Base-by-base conservation (phyloP, 164 flowering plant genomes). In the Pachysandra terminalis region DNA sequence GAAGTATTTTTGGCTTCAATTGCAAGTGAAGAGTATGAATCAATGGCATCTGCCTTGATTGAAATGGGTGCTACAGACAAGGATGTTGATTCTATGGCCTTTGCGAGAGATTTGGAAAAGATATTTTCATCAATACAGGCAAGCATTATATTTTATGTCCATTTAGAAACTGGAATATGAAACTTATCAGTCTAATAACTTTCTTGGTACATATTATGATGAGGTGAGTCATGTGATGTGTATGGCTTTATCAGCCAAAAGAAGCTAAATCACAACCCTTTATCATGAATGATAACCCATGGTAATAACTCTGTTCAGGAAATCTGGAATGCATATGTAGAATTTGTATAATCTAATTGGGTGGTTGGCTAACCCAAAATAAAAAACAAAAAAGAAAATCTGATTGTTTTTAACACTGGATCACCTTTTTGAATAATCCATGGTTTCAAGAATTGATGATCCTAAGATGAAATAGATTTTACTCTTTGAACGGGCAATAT, bases 21-120 rank as follows among this genome's bases (percentile, higher is more conserved):
- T 68, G 84, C 87, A 35, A 82, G 80, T 28, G 86, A 87, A 78
- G 97, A 91, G 40, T 94, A 94, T 72, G 93, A 94, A 71, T 74
- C 85, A 54, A 94, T 94, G 98, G 93, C 98, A 53, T 81, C 95
- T 73, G 86, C 98, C 25, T 83, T 94, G 70, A 86, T 87, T 75
- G 86, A 91, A 75, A 91, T 91, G 96, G 98, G 97, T 71, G 98
- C 96, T 45, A 87, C 98, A 58, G 73, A 75, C 80, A 82, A 71
- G 64, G 79, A 86, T 75, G 86, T 94, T 61, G 90, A 94, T 77
- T 63, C 80, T 23, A 80, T 71, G 71, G 91, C 95, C 59, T 94
- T 94, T 83, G 85, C 98, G 27, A 87, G 85, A 75, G 96, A 94
- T 59, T 73, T 94, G 77, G 87, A 88, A 65, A 91, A 86, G 78